phyloP scores from a whole-genome alignment of 2,329 filamentous ascomycete genomes.

The Akanthomyces dipterigenus region DNA sequence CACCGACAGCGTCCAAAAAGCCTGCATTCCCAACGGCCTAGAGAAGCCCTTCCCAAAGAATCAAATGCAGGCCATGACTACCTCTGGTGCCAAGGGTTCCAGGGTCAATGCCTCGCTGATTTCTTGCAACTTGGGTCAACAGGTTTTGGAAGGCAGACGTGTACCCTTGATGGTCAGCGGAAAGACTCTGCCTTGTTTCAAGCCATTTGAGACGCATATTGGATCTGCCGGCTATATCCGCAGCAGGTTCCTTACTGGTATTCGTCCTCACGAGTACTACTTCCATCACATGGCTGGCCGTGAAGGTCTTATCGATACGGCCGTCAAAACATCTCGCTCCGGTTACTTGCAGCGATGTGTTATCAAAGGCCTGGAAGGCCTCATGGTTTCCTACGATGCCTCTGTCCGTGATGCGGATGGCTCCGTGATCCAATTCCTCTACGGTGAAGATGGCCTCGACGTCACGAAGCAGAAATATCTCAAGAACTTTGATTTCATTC shows the following conservation, averaged over 20 bases:
- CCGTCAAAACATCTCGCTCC: slow-evolving; percentile 95
- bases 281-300: slow-evolving; percentile 99
- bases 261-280: slow-evolving; percentile 95
- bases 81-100: slow-evolving; percentile 89
- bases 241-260: slow-evolving; percentile 95
- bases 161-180: slow-evolving; percentile 97
- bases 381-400: slow-evolving; percentile 86
- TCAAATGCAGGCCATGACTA: slow-evolving; percentile 99
- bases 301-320: slow-evolving; percentile 97
- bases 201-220: slow-evolving; percentile 81
- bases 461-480: slow-evolving; percentile 92
- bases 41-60: slow-evolving; percentile 92
- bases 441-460: slow-evolving; percentile 93
- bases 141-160: slow-evolving; percentile 88
- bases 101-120: slow-evolving; percentile 95
- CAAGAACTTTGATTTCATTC: slow-evolving; percentile 80
- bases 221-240: slow-evolving; percentile 90
- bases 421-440: slow-evolving; percentile 87
- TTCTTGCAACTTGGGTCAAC: slow-evolving; percentile 94
- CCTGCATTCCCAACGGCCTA: slow-evolving; percentile 74
- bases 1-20: slow-evolving; percentile 69
- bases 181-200: slow-evolving; percentile 91
- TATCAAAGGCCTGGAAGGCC: slow-evolving; percentile 96
- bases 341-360: slow-evolving; percentile 95
- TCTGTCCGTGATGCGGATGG: slow-evolving; percentile 93